These are phyloP conservation scores for Pichia sp. DNA, from an alignment of 1,139 yeast genomes.

Conservation along the genomic window DNA sequence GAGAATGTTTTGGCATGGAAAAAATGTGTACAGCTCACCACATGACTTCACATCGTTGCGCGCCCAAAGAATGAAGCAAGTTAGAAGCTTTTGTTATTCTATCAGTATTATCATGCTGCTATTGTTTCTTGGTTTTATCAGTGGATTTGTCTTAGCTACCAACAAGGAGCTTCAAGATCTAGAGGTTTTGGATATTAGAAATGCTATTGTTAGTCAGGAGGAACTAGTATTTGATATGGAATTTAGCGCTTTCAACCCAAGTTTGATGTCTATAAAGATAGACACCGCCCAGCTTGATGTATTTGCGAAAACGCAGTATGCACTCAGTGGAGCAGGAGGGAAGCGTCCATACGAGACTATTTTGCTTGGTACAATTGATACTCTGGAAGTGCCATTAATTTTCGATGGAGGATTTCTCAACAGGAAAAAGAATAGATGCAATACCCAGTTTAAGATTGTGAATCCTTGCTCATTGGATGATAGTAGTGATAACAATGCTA, in stretches of 20 bases:
- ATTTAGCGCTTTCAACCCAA: constrained; percentile 82
- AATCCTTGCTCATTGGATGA: constrained; percentile 72
- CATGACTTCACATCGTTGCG: constrained; percentile 38
- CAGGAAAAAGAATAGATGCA: constrained; percentile 45
- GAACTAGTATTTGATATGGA: constrained; percentile 76
- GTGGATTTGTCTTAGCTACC: constrained; percentile 82
- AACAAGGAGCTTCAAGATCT: constrained; percentile 75
- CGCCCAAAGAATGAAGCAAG: constrained; percentile 30
- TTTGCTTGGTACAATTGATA: constrained; percentile 60
- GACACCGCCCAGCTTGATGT: constrained; percentile 71
- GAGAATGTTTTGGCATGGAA: constrained; percentile 20
- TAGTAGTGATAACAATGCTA: too few species aligned
- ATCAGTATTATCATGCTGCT: constrained; percentile 45
- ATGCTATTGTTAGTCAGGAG: constrained; percentile 74
- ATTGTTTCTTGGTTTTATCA: constrained; percentile 63
- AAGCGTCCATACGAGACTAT: constrained; percentile 48
- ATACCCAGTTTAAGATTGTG: constrained; percentile 63
- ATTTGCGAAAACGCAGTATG: constrained; percentile 73
- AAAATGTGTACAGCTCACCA: constrained; percentile 48
- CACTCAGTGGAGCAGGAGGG: constrained; percentile 16
- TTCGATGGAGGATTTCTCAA: constrained; percentile 78
- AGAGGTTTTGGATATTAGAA: constrained; percentile 51
- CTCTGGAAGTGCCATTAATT: constrained; percentile 63
- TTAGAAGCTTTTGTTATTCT: constrained; percentile 51
- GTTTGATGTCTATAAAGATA: constrained; percentile 63